Percentiles rank a stretch among this genome's conserved stretches.
These are phyloP conservation scores for Cucumis cinereus DNA, from an alignment of 306 rosid genomes.

Conservation along the genomic window DNA sequence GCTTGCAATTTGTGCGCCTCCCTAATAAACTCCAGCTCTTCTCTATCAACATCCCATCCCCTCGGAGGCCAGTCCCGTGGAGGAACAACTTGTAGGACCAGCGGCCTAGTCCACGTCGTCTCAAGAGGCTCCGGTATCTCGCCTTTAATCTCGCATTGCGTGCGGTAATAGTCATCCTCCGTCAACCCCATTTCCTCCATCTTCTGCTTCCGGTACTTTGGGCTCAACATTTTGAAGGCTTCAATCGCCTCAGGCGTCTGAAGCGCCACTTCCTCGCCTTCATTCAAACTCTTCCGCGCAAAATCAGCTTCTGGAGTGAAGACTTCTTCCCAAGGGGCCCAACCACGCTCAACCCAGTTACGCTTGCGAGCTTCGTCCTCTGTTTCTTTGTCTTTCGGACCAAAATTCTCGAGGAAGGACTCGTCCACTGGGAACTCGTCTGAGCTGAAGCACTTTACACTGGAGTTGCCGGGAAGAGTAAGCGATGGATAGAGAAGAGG, in stretches of 20 bases:
- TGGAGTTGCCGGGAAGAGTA: neutral
- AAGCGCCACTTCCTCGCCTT: constrained; percentile 86
- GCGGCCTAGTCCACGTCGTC: constrained; percentile 56
- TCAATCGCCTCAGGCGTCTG: constrained; percentile 79
- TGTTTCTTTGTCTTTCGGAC: constrained; percentile 51
- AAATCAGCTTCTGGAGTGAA: constrained; percentile 80
- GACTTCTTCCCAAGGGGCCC: constrained; percentile 99
- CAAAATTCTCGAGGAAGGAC: constrained; percentile 38
- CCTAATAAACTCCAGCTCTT: constrained; percentile 71
- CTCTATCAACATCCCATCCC: constrained; percentile 77
- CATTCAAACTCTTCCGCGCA: constrained; percentile 74
- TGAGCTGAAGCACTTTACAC: constrained; percentile 30
- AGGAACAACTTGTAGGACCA: constrained; percentile 50
- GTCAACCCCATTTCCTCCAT: constrained; percentile 74
- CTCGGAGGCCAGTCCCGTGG: constrained; percentile 97
- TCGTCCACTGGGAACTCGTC: constrained; percentile 99
- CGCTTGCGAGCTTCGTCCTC: constrained; percentile 80
- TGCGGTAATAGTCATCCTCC: constrained; percentile 49
- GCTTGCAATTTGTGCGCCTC: constrained; percentile 61
- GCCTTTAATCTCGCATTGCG: constrained; percentile 69
- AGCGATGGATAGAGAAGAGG: constrained; percentile 9
- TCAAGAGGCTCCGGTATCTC: constrained; percentile 59
- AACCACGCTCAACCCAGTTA: constrained; percentile 88
- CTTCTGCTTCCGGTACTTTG: constrained; percentile 60
- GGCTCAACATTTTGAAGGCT: constrained; percentile 76